Conservation (phyloP, 2,329 filamentous ascomycete species). For the Penicillium sp. region DNA sequence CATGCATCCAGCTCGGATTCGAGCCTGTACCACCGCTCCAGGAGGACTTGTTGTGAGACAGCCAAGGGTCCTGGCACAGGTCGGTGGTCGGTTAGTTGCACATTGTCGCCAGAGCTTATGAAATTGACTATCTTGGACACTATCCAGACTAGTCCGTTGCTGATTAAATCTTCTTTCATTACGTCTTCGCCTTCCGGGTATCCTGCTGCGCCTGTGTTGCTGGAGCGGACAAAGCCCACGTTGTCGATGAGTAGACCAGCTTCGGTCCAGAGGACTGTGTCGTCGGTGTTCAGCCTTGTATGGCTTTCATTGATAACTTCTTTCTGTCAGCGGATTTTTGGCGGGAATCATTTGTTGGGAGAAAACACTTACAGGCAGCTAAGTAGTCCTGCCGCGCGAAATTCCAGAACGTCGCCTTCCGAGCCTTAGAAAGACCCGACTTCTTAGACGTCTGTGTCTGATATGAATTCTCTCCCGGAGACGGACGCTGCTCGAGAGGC, state of each 20-base stretch:
- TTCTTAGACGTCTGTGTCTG: conserved; percentile 30
- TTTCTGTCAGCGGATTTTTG: background rate
- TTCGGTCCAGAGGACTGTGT: conserved; percentile 62
- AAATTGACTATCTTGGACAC: conserved; percentile 65
- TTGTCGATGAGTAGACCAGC: conserved; percentile 59
- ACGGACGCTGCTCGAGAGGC: conserved; percentile 39
- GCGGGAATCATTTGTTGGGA: background rate
- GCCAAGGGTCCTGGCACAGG: conserved; percentile 30
- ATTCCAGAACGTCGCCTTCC: conserved; percentile 64
- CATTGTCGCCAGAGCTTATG: conserved; percentile 56
- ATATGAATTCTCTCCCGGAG: conserved; percentile 39
- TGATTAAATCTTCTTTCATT: conserved; percentile 63
- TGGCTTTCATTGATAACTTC: conserved; percentile 56
- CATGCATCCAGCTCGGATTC: conserved; percentile 58
- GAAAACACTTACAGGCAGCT: conserved; percentile 52
- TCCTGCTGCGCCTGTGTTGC: conserved; percentile 34
- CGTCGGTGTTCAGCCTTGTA: conserved; percentile 60
- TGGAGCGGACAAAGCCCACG: conserved; percentile 49
- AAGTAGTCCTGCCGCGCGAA: conserved; percentile 65
- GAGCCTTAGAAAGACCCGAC: conserved; percentile 51
- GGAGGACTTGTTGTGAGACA: conserved; percentile 41
- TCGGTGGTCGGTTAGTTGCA: conserved; percentile 32
- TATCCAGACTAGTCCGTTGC: conserved; percentile 64
- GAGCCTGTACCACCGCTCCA: conserved; percentile 52
- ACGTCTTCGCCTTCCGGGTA: conserved; percentile 39